Evolutionary conservation across 164 flowering plant species (phyloP), one percentile per base, ranked within the genome.

Genomic region (Cinnamomum chago): DNA sequence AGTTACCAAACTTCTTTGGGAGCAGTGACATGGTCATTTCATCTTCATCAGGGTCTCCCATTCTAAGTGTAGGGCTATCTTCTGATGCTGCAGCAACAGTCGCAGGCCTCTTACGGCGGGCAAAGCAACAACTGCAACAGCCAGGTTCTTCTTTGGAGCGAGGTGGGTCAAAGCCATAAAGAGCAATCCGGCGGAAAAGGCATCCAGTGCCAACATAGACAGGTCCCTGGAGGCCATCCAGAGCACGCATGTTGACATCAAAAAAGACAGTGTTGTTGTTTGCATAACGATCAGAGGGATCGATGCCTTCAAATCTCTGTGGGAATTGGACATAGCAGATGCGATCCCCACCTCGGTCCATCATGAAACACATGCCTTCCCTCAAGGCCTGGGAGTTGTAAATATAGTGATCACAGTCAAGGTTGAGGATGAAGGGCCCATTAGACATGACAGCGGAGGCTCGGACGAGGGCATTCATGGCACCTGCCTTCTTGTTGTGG

Each of bases 181-280:
- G 87, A 10, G 98, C 98, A 30, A 86, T 83, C 65, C 98, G 82
- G 5, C 96, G 85, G 68, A 94, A 94, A 47, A 94, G 90, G 74
- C 98, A 94, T n/a, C 98, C 98, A 13, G 98, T 94, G 14, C 98
- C 98, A 6, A 94, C 98, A 83, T 94, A 94, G 15, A 92, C 88
- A 0, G 98, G 98, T 11, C 98, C 98, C 68, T 93, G 98, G 62
- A 94, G 82, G 10, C 98, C 98, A 80, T 94, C 98, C 52, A 94
- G 93, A 15, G 95, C 97, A 0, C 97, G 84, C 97, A 93, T 89
- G 72, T 92, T 91, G 70, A 85, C 89, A 80, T 93, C 98, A 70
- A 93, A 93, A 86, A 93, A 93, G 24, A 93, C 98, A 0, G 94
- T 89, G 75, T 93, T 93, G 83, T 87, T 89, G 75, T 93, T 93